Conservation (phyloP, 495 filamentous ascomycete genomes). For the Elaphomyces granulatus region DNA sequence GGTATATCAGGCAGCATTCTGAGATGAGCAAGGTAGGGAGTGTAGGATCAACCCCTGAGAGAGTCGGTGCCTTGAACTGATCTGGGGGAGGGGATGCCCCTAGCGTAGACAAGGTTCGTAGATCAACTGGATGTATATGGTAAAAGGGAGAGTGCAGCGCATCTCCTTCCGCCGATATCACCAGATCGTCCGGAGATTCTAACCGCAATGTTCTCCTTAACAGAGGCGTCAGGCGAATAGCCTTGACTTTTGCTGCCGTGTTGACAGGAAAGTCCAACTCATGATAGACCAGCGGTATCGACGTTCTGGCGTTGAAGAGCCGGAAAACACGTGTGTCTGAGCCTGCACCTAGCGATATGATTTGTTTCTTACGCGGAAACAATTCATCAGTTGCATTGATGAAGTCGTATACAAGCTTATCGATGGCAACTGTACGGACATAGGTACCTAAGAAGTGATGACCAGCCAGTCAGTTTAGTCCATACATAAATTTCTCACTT, state of each 20-base stretch:
- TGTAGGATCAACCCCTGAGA: slow-evolving; percentile 29
- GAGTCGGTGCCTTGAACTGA: slow-evolving; percentile 1
- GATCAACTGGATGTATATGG: slow-evolving; percentile 67
- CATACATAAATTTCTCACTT: too few relatives aligned
- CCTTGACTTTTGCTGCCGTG: slow-evolving; percentile 45
- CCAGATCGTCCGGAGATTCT: slow-evolving; percentile 11
- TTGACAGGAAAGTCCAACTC: slow-evolving; percentile 83
- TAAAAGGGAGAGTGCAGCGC: slow-evolving; percentile 39
- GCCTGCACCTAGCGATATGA: slow-evolving; percentile 86
- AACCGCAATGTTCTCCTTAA: slow-evolving; percentile 23
- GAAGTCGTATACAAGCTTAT: slow-evolving; percentile 61
- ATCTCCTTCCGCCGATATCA: slow-evolving; percentile 24
- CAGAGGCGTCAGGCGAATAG: slow-evolving; percentile 30
- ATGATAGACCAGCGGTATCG: slow-evolving; percentile 55
- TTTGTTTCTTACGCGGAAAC: slow-evolving; percentile 45
- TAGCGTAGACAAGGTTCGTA: slow-evolving; percentile 41
- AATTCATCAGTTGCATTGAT: slow-evolving; percentile 26
- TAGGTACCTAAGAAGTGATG: slow-evolving; percentile 89
- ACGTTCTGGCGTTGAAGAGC: slow-evolving; percentile 28
- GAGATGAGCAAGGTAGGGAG: slow-evolving; percentile 76
- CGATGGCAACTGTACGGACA: slow-evolving; percentile 76
- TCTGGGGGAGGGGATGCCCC: slow-evolving; percentile 2
- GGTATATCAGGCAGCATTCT: slow-evolving; percentile 89
- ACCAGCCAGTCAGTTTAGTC: too few relatives aligned
- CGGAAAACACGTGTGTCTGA: slow-evolving; percentile 83